Base-by-base conservation (phyloP, 177 flowering plant genomes). In the Vitis hybrid region DNA sequence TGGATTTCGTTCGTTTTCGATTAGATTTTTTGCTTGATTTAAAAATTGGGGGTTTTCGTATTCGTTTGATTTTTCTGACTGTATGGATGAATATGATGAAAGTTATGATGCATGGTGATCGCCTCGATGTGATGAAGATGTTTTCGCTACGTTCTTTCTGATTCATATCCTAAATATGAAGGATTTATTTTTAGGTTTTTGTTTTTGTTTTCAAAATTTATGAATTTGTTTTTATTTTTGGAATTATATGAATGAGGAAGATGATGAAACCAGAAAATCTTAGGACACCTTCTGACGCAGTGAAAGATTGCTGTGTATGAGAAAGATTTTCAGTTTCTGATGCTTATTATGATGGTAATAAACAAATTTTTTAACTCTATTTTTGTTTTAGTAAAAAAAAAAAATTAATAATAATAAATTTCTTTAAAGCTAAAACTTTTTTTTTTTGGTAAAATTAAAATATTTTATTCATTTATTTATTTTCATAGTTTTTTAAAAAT, bases 211-310 rank as follows among this genome's bases (percentile, higher is more conserved):
- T 66, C 3, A 40, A 19, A 2, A 1, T 54, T 3, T 52, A 3
- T 60, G 5, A 32, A 18, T 66, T 60, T 60, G 1, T 13, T 48
- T 52, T 66, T 17, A 6, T 52, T 51, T 13, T 14, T 21, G 32
- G 10, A 14, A 13, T 56, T 14, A 15, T 6, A 6, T 6, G 4
- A 15, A 5, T 14, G 21, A 65, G 60, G 70, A 65, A 67, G 61
- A 21, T 75, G 78, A 71, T 71, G 78, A 75, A 57, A 71, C 57
- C 56, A 50, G 63, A 64, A 71, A 71, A 77, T 77, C 80, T 77
- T 77, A 73, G 80, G 80, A 77, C 80, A 73, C 80, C 76, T 77
- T 77, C 80, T 70, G 80, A 77, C 80, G 69, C 80, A 70, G 76
- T 69, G 10, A 18, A 17, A 52, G 14, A 50, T 34, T n/a, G 51